These are phyloP conservation scores for Lepidium sativum DNA, from an alignment of 345 rosid genomes.

Conservation along the genomic window DNA sequence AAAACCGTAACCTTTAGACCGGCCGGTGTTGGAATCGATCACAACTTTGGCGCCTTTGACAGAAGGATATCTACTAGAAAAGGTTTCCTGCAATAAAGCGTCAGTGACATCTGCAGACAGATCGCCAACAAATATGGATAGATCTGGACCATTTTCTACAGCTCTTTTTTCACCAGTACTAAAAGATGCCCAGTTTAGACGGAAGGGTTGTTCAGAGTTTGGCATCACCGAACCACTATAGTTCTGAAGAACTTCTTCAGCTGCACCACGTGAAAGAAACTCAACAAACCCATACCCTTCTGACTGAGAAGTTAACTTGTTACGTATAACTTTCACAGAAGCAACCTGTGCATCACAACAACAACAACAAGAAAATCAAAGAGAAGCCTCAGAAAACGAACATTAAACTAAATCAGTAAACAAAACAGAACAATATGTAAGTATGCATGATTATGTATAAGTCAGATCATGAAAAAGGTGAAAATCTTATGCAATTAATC, in stretches of 20 bases:
- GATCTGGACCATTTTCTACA: conserved; percentile 59
- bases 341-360: conserved; percentile 41
- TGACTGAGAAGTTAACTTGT: conserved; percentile 80
- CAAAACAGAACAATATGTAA: neutral
- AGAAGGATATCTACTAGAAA: conserved; percentile 43
- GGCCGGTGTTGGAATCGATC: conserved; percentile 76
- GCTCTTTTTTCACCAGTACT: conserved; percentile 70
- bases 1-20: conserved; percentile 93
- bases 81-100: conserved; percentile 52
- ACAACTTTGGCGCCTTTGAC: conserved; percentile 96
- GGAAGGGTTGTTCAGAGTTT: conserved; percentile 81
- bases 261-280: conserved; percentile 64
- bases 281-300: conserved; percentile 96
- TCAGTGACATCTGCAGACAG: conserved; percentile 94
- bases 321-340: conserved; percentile 79
- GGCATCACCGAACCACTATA: conserved; percentile 77
- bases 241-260: conserved; percentile 81
- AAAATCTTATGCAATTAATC: neutral
- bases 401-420: neutral
- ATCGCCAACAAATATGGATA: conserved; percentile 90
- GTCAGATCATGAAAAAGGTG: neutral
- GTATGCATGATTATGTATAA: neutral
- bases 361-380: neutral
- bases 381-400: neutral
- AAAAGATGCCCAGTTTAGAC: conserved; percentile 92